A percentile compares a stretch with the other conserved stretches of the same genome.
Conservation (phyloP, 352 stramenopile genomes). For the Pythium vanterpoolii region DNA sequence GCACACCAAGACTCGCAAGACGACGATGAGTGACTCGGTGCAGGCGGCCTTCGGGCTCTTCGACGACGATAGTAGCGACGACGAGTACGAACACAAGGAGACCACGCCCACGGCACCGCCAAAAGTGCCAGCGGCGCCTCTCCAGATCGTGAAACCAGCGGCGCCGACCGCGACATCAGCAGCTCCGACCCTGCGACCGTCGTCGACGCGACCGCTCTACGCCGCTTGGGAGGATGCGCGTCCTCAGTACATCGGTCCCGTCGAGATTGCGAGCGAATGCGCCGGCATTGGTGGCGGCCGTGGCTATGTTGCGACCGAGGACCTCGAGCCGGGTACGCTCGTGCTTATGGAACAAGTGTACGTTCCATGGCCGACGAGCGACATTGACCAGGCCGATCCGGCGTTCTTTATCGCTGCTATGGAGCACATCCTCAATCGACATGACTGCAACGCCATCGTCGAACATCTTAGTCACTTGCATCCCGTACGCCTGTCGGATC, state of each 20-base stretch:
- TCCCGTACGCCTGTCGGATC: conserved; percentile 75
- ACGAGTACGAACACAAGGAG: conserved; percentile 23
- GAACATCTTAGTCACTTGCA: conserved; percentile 81
- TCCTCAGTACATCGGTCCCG: conserved; percentile 80
- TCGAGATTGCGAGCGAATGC: conserved; percentile 60
- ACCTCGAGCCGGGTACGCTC: conserved; percentile 85
- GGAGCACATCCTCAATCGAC: conserved; percentile 66
- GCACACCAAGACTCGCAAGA: background rate
- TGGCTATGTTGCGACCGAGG: conserved; percentile 80
- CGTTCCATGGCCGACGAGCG: conserved; percentile 80
- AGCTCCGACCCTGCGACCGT: conserved; percentile 3
- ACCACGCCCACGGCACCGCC: background rate
- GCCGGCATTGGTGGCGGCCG: conserved; percentile 70
- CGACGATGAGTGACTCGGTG: conserved; percentile 43
- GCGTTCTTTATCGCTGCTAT: conserved; percentile 90
- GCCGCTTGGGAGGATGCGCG: conserved; percentile 71
- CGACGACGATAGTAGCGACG: conserved; percentile 77
- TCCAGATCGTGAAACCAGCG: conserved; percentile 15
- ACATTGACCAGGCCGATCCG: conserved; percentile 74
- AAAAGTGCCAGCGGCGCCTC: background rate
- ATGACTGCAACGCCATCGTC: conserved; percentile 69
- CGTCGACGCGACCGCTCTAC: conserved; percentile 41
- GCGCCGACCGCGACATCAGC: conserved; percentile 3
- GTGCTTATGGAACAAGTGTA: conserved; percentile 90
- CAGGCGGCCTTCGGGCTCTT: conserved; percentile 80